These are phyloP conservation scores for Detonula confervacea DNA, from an alignment of 352 stramenopile genomes.

Conservation along the genomic window DNA sequence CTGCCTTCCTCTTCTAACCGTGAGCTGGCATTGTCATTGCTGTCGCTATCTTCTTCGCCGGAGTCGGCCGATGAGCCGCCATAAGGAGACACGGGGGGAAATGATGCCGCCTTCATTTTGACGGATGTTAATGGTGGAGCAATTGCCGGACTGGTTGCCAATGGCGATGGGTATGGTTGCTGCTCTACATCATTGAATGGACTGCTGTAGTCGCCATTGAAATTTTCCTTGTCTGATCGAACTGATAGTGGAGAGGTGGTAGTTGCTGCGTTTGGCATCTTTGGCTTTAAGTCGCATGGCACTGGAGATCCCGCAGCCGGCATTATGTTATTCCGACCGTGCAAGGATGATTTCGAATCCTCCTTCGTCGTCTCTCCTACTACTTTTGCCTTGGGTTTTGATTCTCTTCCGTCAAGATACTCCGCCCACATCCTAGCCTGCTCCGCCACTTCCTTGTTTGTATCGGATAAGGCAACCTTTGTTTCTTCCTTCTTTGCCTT, in stretches of 20 bases:
- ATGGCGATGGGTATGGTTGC: neutral
- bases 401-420: constrained; percentile 5
- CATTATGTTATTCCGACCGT: constrained; percentile 11
- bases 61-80: neutral
- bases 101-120: constrained; percentile 38
- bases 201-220: neutral
- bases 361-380: constrained; percentile 1
- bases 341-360: constrained; percentile 7
- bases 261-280: neutral
- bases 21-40: neutral
- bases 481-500: too few species aligned
- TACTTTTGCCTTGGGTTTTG: too few species aligned
- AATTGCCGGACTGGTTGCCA: constrained; percentile 6
- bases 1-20: constrained; percentile 9
- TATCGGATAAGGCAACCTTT: too few species aligned
- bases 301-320: neutral
- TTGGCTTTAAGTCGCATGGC: constrained; percentile 3
- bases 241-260: constrained; percentile 1
- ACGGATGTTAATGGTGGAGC: constrained; percentile 39
- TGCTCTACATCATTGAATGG: neutral
- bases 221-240: constrained; percentile 10
- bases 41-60: constrained; percentile 3
- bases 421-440: too few species aligned
- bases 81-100: constrained; percentile 9
- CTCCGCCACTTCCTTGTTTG: too few species aligned